phyloP scores from a whole-genome alignment of 805 yeast species.

The Candida montana region DNA sequence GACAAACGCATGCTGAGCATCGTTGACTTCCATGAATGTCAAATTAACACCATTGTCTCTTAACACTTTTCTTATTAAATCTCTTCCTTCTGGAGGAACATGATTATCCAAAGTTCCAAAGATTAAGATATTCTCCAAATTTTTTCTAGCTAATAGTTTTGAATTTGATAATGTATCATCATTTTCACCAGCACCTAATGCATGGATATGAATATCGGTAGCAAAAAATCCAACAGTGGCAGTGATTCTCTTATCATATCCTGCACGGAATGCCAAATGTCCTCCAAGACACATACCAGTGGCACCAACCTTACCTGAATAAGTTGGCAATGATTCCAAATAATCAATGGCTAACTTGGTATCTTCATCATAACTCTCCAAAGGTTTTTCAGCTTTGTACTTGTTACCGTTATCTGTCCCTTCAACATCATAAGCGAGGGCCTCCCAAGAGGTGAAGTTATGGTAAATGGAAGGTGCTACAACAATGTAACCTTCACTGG shows the following conservation, averaged over 20 bases:
- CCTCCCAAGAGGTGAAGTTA: constrained; percentile 58
- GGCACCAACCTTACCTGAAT: constrained; percentile 70
- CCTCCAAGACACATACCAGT: constrained; percentile 90
- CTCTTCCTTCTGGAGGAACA: constrained; percentile 75
- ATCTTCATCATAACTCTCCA: constrained; percentile 74
- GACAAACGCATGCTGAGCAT: constrained; percentile 80
- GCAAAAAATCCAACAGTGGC: constrained; percentile 77
- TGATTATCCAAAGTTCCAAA: constrained; percentile 79
- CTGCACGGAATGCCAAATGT: constrained; percentile 70
- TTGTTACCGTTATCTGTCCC: constrained; percentile 74
- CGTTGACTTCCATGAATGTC: constrained; percentile 69
- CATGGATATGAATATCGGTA: constrained; percentile 69
- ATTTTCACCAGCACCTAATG: constrained; percentile 56
- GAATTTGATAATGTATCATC: constrained; percentile 63
- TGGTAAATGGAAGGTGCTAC: constrained; percentile 80
- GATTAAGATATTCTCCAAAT: constrained; percentile 56
- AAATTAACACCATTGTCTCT: constrained; percentile 55
- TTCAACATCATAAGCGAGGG: constrained; percentile 62
- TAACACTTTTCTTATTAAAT: constrained; percentile 56
- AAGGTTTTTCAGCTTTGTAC: constrained; percentile 60
- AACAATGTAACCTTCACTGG: constrained; percentile 73
- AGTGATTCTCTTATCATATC: constrained; percentile 55
- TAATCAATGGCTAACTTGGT: constrained; percentile 59
- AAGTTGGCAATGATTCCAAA: constrained; percentile 50
- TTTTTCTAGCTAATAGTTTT: constrained; percentile 44